These are phyloP conservation scores for Penicillium sp. DNA, from an alignment of 2,329 filamentous ascomycete genomes.

Conservation along the genomic window DNA sequence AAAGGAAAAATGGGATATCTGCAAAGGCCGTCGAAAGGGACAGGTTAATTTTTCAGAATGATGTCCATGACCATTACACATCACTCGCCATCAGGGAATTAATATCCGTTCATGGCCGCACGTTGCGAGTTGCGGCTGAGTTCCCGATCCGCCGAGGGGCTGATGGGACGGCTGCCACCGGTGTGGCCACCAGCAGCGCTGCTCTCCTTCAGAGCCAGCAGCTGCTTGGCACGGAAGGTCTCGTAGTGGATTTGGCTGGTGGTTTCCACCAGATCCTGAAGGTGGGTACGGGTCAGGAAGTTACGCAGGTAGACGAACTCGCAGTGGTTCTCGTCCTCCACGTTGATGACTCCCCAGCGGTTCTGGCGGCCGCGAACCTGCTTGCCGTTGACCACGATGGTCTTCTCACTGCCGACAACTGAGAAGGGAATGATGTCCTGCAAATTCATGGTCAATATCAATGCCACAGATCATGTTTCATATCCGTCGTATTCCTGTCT, in stretches of 20 bases:
- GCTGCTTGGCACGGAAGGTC: conserved; percentile 98
- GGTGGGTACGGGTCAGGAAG: conserved; percentile 96
- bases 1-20: conserved; percentile 40
- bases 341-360: conserved; percentile 99
- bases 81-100: conserved; percentile 38
- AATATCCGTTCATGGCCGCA: conserved; percentile 99
- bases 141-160: conserved; percentile 89
- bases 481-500: conserved; percentile 3
- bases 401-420: conserved; percentile 96
- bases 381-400: conserved; percentile 95
- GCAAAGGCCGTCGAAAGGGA: conserved; percentile 36
- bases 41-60: conserved; percentile 25
- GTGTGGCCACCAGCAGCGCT: conserved; percentile 74
- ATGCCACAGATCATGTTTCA: not conserved
- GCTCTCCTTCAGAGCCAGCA: conserved; percentile 97
- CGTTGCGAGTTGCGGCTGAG: conserved; percentile 95
- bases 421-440: conserved; percentile 95
- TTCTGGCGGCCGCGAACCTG: conserved; percentile 97
- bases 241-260: conserved; percentile 99
- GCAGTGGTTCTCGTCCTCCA: conserved; percentile 99
- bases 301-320: conserved; percentile 98
- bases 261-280: conserved; percentile 98
- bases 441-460: not conserved
- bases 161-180: conserved; percentile 82
- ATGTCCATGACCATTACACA: conserved; percentile 19